Conservation (phyloP, 331 rosid genomes). For the Rhamnella rubrinervis region DNA sequence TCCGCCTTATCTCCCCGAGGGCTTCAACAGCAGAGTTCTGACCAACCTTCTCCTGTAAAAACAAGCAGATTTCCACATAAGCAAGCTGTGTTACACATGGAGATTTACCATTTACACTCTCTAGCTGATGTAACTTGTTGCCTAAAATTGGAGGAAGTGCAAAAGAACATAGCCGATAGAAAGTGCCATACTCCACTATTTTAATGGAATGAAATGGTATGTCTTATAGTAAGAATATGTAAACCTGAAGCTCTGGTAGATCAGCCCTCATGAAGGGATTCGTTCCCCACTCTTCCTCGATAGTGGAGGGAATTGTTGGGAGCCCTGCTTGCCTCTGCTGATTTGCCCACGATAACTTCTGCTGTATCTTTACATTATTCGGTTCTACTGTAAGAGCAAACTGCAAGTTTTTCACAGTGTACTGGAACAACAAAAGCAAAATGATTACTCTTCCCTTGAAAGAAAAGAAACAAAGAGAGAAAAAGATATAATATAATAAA, state of each 20-base stretch:
- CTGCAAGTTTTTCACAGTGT: constrained; percentile 74
- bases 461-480: neutral
- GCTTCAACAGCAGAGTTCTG: constrained; percentile 63
- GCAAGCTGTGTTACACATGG: neutral
- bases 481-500: neutral
- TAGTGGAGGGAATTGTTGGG: constrained; percentile 86
- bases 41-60: constrained; percentile 58
- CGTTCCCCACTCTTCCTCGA: constrained; percentile 78
- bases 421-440: constrained; percentile 37
- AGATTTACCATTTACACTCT: neutral
- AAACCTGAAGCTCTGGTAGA: constrained; percentile 75
- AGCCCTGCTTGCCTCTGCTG: constrained; percentile 62
- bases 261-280: constrained; percentile 85
- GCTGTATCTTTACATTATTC: constrained; percentile 51
- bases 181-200: neutral
- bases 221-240: constrained; percentile 2
- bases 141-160: neutral
- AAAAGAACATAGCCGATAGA: neutral
- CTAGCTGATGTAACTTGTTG: neutral
- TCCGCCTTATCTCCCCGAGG: constrained; percentile 56
- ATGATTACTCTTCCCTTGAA: neutral
- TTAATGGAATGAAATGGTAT: neutral
- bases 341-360: constrained; percentile 77
- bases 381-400: constrained; percentile 79
- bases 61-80: neutral